Evolutionary conservation across 345 rosid species (phyloP).

Genomic region (Citrus reticulata): DNA sequence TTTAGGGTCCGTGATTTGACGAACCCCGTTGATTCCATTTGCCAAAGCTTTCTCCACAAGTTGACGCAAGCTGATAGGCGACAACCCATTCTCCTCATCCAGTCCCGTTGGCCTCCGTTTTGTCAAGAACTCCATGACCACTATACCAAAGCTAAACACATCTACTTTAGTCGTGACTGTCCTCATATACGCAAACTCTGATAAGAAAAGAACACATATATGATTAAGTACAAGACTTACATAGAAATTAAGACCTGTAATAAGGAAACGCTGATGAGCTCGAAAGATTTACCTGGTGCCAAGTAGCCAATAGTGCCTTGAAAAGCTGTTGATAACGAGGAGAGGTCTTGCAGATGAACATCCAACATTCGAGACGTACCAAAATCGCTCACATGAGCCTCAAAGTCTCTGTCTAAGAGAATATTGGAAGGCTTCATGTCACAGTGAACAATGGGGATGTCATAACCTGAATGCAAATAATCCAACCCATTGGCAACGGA

Average conservation of each 20-base stretch:
- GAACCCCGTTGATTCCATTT: conserved; percentile 36
- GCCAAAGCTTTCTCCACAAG: conserved; percentile 46
- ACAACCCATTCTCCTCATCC: conserved; percentile 40
- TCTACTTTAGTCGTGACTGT: conserved; percentile 77
- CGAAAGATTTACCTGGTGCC: conserved; percentile 68
- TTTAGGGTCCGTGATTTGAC: conserved; percentile 43
- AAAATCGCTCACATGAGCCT: conserved; percentile 89
- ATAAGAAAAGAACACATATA: not conserved
- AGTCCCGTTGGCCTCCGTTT: conserved; percentile 73
- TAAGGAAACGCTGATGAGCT: too few species aligned
- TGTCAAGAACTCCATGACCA: conserved; percentile 72
- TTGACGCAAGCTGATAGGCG: conserved; percentile 41
- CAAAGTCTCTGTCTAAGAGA: conserved; percentile 58
- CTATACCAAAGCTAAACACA: conserved; percentile 73
- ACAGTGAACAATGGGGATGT: conserved; percentile 72
- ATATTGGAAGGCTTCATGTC: conserved; percentile 89
- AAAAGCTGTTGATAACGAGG: conserved; percentile 53
- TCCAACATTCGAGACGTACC: conserved; percentile 87
- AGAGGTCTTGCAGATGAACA: conserved; percentile 42
- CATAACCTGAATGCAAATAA: conserved; percentile 78
- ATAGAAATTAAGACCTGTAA: too few species aligned
- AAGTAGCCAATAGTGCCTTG: conserved; percentile 89
- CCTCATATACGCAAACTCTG: conserved; percentile 90
- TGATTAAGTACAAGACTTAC: not conserved
- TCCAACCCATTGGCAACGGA: conserved; percentile 65